Evolutionary conservation across 495 filamentous ascomycete species (phyloP).

Genomic region (Daldinia loculata): DNA sequence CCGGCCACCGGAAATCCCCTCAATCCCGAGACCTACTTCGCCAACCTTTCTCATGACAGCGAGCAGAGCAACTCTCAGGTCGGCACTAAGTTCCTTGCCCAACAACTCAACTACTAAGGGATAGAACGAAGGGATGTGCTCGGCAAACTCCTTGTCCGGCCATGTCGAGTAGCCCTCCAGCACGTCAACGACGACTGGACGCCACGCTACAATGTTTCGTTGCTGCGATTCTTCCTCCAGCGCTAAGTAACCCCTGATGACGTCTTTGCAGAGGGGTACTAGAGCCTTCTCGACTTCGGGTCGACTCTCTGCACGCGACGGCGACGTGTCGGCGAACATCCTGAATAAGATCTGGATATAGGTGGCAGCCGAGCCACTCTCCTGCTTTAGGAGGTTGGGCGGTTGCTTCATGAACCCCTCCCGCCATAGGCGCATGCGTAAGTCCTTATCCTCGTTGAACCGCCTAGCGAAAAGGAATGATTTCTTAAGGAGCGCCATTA

Average conservation of each 20-base stretch:
- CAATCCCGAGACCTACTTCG: conserved; percentile 79
- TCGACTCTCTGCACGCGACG: conserved; percentile 80
- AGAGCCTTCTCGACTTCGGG: conserved; percentile 87
- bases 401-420: conserved; percentile 99
- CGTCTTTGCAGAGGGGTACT: conserved; percentile 92
- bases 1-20: conserved; percentile 49
- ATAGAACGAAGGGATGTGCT: conserved; percentile 83
- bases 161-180: conserved; percentile 93
- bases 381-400: conserved; percentile 97
- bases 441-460: conserved; percentile 96
- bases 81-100: conserved; percentile 77
- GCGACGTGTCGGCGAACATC: conserved; percentile 92
- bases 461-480: conserved; percentile 94
- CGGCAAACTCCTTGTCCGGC: conserved; percentile 80
- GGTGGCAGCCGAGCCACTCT: conserved; percentile 88
- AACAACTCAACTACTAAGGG: conserved; percentile 86
- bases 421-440: conserved; percentile 91
- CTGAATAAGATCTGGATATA: conserved; percentile 93
- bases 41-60: conserved; percentile 80
- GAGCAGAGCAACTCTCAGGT: conserved; percentile 80
- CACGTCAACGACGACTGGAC: conserved; percentile 97
- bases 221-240: conserved; percentile 96
- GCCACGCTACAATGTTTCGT: conserved; percentile 94
- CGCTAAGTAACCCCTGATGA: conserved; percentile 80
- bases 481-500: conserved; percentile 94